Evolutionary conservation across 768 basidiomycete genomes (phyloP).

Genomic region (Tulasnella sp.): DNA sequence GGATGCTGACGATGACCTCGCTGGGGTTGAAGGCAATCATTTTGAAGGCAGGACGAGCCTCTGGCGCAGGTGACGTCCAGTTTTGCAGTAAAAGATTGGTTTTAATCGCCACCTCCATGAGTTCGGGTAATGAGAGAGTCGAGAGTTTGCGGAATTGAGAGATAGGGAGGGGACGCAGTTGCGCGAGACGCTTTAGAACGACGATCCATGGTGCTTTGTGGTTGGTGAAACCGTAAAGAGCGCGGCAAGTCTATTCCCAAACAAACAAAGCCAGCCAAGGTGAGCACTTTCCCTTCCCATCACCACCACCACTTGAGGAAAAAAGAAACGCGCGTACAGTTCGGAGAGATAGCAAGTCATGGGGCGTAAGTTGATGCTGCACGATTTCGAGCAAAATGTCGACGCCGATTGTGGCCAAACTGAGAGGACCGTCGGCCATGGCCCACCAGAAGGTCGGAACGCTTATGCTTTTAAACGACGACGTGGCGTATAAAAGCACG

Average conservation of each 20-base stretch:
- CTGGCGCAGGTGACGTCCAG: slow-evolving; percentile 10
- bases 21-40: slow-evolving; percentile 7
- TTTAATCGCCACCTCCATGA: slow-evolving; percentile 11
- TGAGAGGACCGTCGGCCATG: slow-evolving; percentile 5
- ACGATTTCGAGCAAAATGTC: slow-evolving; percentile 10
- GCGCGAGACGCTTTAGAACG: slow-evolving; percentile 1
- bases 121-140: background rate
- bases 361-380: slow-evolving; percentile 1
- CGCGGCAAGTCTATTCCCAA: slow-evolving; percentile 4
- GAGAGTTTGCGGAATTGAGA: slow-evolving; percentile 8
- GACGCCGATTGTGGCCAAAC: background rate
- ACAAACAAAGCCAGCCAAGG: background rate
- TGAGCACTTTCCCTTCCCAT: background rate
- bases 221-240: slow-evolving; percentile 2
- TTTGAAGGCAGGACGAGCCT: slow-evolving; percentile 15
- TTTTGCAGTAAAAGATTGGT: slow-evolving; percentile 3
- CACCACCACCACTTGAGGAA: background rate
- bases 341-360: slow-evolving; percentile 9
- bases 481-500: background rate
- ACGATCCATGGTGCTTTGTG: slow-evolving; percentile 14
- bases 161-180: slow-evolving; percentile 6
- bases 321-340: background rate
- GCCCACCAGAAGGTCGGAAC: background rate
- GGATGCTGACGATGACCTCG: slow-evolving; percentile 14
- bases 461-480: background rate